phyloP scores from a whole-genome alignment of 305 asterid species.

The Solanum aculeatissimum region DNA sequence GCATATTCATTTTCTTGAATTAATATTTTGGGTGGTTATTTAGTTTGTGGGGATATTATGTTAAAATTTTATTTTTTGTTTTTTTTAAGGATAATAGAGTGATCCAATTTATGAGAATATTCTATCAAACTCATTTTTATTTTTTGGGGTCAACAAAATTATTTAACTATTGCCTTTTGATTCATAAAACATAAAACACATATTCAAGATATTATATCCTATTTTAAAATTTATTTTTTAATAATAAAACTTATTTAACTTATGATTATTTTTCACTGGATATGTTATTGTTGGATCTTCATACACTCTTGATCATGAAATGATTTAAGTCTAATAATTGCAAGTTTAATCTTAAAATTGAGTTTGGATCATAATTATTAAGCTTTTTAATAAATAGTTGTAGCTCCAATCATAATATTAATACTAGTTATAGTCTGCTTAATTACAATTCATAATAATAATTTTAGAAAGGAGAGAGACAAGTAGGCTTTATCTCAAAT shows the following conservation, averaged over 20 bases:
- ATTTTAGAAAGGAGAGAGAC: not conserved
- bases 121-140: not conserved
- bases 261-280: too few relatives aligned
- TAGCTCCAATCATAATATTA: not conserved
- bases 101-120: not conserved
- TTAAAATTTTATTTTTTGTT: too few relatives aligned
- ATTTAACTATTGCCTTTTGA: not conserved
- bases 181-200: not conserved
- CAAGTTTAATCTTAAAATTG: not conserved
- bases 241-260: not conserved
- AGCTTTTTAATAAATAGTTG: not conserved
- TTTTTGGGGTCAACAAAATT: too few relatives aligned
- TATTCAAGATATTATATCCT: not conserved
- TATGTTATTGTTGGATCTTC: too few relatives aligned
- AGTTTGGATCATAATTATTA: not conserved
- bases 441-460: not conserved
- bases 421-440: not conserved
- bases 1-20: not conserved
- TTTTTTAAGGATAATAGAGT: not conserved
- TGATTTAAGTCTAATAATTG: not conserved
- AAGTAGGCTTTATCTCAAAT: not conserved
- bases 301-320: not conserved
- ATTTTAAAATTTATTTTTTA: not conserved
- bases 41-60: too few relatives aligned
- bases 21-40: not conserved